Conservation (phyloP, 164 flowering plant genomes). For the Umbilicus rupestris region DNA sequence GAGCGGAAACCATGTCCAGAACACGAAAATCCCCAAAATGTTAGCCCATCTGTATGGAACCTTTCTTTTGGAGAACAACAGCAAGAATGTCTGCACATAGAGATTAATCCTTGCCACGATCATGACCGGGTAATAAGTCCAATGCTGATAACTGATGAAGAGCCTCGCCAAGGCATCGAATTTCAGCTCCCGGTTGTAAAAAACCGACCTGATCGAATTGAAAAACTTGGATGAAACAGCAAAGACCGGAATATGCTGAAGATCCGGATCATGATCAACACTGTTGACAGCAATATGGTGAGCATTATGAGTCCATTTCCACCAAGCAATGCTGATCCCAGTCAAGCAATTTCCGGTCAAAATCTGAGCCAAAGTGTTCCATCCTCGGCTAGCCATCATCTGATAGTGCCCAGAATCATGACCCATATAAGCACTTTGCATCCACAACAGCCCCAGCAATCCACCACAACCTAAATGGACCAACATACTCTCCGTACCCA, state of each 20-base stretch:
- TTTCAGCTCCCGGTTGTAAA: constrained; percentile 22
- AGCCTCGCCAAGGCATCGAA: constrained; percentile 32
- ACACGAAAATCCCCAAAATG: constrained; percentile 30
- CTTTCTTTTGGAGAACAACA: constrained; percentile 21
- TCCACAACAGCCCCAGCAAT: constrained; percentile 32
- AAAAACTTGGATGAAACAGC: constrained; percentile 30
- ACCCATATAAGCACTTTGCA: constrained; percentile 34
- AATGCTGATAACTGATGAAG: constrained; percentile 36
- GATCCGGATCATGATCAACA: constrained; percentile 37
- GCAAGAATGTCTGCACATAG: constrained; percentile 29
- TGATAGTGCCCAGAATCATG: constrained; percentile 41
- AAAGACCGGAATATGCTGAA: constrained; percentile 37
- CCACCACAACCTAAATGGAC: constrained; percentile 24
- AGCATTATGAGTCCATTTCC: constrained; percentile 47
- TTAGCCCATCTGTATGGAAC: constrained; percentile 30
- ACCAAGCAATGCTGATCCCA: constrained; percentile 46
- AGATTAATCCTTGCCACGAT: constrained; percentile 27
- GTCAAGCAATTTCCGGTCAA: constrained; percentile 32
- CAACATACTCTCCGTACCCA: constrained; percentile 17
- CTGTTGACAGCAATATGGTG: constrained; percentile 38
- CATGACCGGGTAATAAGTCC: constrained; percentile 38
- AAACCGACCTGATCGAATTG: constrained; percentile 23
- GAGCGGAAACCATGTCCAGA: constrained; percentile 42
- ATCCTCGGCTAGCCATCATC: constrained; percentile 20
- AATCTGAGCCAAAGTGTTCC: constrained; percentile 25